phyloP scores from a whole-genome alignment of 257 asterid species.

The Haberlea rhodopensis region DNA sequence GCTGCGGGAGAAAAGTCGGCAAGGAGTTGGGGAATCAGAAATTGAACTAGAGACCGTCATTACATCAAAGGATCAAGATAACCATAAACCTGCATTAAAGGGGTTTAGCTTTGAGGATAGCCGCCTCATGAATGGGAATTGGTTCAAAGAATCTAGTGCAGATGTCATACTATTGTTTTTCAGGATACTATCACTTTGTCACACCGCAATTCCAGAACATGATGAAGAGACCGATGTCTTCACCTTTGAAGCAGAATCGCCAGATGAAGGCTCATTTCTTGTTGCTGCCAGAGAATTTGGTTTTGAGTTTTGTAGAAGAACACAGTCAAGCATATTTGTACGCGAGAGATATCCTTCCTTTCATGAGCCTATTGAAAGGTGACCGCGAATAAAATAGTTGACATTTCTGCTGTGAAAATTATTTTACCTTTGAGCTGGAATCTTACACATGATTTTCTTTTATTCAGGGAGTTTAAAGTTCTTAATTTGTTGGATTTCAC shows the following conservation, averaged over 20 bases:
- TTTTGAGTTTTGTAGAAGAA: constrained; percentile 83
- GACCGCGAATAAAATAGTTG: constrained; percentile 19
- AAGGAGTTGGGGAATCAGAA: constrained; percentile 44
- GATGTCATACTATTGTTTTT: constrained; percentile 65
- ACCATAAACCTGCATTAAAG: constrained; percentile 51
- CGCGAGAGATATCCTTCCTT: constrained; percentile 70
- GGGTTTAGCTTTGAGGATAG: constrained; percentile 92
- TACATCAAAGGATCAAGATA: constrained; percentile 50
- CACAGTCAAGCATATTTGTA: constrained; percentile 65
- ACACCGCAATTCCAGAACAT: constrained; percentile 86
- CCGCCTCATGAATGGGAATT: constrained; percentile 78
- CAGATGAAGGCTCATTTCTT: constrained; percentile 89
- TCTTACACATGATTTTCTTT: constrained; percentile 8
- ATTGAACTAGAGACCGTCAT: constrained; percentile 66
- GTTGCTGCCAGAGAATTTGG: constrained; percentile 96
- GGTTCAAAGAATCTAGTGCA: constrained; percentile 65
- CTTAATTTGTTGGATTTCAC: too few relatives aligned
- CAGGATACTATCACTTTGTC: constrained; percentile 80
- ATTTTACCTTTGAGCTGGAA: constrained; percentile 11
- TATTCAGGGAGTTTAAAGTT: constrained; percentile 79
- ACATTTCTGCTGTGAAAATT: constrained; percentile 1
- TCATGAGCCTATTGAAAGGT: constrained; percentile 75
- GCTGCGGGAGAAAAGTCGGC: constrained; percentile 37
- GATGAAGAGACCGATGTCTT: constrained; percentile 64
- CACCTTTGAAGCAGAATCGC: constrained; percentile 88